Evolutionary conservation across 2,329 filamentous ascomycete genomes (phyloP), one percentile per base, ranked within the genome.

Genomic region (Beauveria medogensis): DNA sequence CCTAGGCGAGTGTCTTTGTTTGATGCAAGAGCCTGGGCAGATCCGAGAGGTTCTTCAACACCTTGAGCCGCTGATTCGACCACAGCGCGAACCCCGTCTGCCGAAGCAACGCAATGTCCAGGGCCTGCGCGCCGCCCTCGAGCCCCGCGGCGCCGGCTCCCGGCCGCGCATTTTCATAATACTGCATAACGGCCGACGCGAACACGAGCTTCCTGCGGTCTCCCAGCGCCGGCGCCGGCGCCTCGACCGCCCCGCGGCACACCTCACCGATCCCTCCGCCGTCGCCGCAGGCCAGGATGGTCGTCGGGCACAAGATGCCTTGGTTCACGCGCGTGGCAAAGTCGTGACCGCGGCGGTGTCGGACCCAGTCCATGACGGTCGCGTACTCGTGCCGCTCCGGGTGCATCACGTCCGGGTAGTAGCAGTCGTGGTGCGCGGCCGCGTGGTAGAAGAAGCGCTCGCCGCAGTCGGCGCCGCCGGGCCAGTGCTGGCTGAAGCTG

Each of bases 401-500:
- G 26, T 59, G 56, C 56, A 26, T 24, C 56, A 59, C 56, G 26
- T 59, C 56, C 37, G 56, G 56, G 40, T 59, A 52, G 37, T 59
- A 52, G 47, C 56, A 59, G 47, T 59, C 56, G 56, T 59, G 56
- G 56, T 59, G 56, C 24, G 56, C 56, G 47, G 56, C 56, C 16
- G 56, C 16, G 47, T 59, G 56, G 56, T 52, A 59, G 47, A 59
- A 59, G 56, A 59, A 59, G 47, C 56, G 56, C 47, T 59, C 56
- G 34, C 56, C 56, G 24, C 47, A 50, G 37, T 40, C 37, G 24
- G 22, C 46, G 46, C 30, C 55, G 46, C 28, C 28, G n/a, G 56
- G 56, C 56, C 56, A 59, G 56, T 59, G 56, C 56, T 59, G 56
- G 56, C 56, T 59, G 56, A 59, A 59, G n/a, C 56, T 22, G 56